Base-by-base conservation (phyloP, 2,329 filamentous ascomycete genomes). In the Paradendryphiella salina region DNA sequence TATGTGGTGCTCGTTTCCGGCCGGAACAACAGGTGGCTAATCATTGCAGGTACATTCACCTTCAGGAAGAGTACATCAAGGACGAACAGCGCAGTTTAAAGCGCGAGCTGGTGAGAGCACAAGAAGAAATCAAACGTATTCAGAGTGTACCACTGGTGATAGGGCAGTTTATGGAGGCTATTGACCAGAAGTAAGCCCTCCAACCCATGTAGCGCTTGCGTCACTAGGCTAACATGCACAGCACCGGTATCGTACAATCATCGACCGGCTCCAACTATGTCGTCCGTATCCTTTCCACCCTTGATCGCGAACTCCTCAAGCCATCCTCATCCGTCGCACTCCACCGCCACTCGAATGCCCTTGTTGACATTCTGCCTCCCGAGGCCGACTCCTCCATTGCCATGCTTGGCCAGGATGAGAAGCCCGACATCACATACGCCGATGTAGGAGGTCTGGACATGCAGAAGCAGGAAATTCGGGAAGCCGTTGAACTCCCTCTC, bases 61-160 rank as follows among this genome's bases (percentile, higher is more conserved):
- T 99, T 66, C 94, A 99, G 79, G 94, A 99, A 77, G 94, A 99
- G 75, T 99, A 99, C 77, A 99, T 99, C 85, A 99, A 99, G 80
- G 94, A 99, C 85, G 94, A 99, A 81, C 94, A 99, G 79, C 87
- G 90, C 79, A 96, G 91, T 77, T 77, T 99, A 75, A 99, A 99
- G 82, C 86, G 94, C 65, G 94, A 99, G 80, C 84, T 99, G 43
- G 93, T 99, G 47, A 86, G 94, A 65, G 94, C 94, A 64, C 94
- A 99, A 75, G 94, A 99, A 76, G 94, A 99, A 80, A 99, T 99
- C 80, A 99, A 99, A 82, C 87, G 94, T 62, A 99, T 99, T 74
- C 94, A 99, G 79, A 96, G 91, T 75, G 94, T 99, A 46, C 94
- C 94, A 21, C 79, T 99, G 56, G 94, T 99, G 57, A 99, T 99